phyloP scores from a whole-genome alignment of 2,329 filamentous ascomycete genomes.

The Diaporthe sp. region DNA sequence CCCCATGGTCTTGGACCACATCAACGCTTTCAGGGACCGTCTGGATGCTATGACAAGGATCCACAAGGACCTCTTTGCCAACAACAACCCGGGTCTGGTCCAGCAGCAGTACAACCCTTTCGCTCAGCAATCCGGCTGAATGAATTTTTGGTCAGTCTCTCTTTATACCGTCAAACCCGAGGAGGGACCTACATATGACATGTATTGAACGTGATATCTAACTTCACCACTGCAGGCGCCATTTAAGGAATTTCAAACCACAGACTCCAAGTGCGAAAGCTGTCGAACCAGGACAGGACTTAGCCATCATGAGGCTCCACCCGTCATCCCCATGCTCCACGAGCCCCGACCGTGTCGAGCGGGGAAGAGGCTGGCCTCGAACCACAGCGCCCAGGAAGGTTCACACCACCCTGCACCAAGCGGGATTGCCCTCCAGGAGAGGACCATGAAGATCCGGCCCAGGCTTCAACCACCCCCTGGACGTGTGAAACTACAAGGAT shows the following conservation, averaged over 20 bases:
- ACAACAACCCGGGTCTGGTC: slow-evolving; percentile 45
- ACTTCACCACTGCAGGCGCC: neutral
- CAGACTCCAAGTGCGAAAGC: slow-evolving; percentile 30
- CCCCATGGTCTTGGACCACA: slow-evolving; percentile 62
- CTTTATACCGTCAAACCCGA: neutral
- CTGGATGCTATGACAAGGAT: slow-evolving; percentile 65
- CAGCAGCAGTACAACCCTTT: slow-evolving; percentile 49
- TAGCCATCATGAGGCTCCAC: neutral
- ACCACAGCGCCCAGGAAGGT: slow-evolving; percentile 13
- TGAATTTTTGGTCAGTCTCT: slow-evolving; percentile 42
- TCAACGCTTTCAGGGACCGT: slow-evolving; percentile 61
- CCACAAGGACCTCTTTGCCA: slow-evolving; percentile 48
- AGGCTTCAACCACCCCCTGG: neutral
- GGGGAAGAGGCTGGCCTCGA: slow-evolving; percentile 1
- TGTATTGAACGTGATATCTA: neutral
- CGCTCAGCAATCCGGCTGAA: slow-evolving; percentile 50
- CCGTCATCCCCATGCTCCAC: neutral
- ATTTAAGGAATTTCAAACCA: neutral
- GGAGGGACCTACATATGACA: neutral
- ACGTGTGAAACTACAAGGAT: neutral
- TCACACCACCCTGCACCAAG: neutral
- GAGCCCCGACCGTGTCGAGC: slow-evolving; percentile 20
- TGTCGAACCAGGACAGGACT: neutral
- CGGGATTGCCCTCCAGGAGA: neutral
- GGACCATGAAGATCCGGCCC: neutral